A percentile compares a stretch with the other conserved stretches of the same genome.
Evolutionary conservation across 768 basidiomycete genomes (phyloP).

Genomic region (Hortiboletus flavorubellus): DNA sequence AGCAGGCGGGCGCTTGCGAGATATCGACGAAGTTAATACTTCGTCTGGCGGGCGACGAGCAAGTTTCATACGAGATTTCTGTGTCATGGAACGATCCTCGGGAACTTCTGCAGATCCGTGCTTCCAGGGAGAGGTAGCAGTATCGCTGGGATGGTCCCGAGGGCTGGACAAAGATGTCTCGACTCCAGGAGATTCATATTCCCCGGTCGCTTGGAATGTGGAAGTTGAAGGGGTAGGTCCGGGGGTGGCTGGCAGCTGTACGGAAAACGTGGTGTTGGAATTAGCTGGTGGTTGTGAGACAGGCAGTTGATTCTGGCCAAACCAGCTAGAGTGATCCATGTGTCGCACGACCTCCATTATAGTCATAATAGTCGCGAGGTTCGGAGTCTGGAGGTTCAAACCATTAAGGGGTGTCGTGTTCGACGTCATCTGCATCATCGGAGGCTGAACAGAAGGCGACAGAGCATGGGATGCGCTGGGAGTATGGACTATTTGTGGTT

Average conservation of each 20-base stretch:
- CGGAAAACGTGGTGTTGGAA: neutral
- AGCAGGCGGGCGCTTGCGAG: conserved; percentile 23
- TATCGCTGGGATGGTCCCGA: conserved; percentile 1
- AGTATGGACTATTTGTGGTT: conserved; percentile 10
- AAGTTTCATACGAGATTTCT: conserved; percentile 4
- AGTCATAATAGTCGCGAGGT: conserved; percentile 29
- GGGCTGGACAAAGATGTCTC: neutral
- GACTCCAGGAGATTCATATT: neutral
- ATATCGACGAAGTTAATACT: conserved; percentile 5
- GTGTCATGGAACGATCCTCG: conserved; percentile 7
- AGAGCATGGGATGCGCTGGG: conserved; percentile 10
- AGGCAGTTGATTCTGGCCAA: conserved; percentile 17
- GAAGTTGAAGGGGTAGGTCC: conserved; percentile 2
- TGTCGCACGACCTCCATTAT: conserved; percentile 32
- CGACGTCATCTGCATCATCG: conserved; percentile 11
- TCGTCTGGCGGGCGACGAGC: conserved; percentile 7
- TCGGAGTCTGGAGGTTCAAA: conserved; percentile 14
- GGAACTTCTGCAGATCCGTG: conserved; percentile 1
- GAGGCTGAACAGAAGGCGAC: conserved; percentile 16
- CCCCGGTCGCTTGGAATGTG: neutral
- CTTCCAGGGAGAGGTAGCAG: conserved; percentile 4
- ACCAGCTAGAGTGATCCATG: conserved; percentile 22
- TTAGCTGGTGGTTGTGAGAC: conserved; percentile 15
- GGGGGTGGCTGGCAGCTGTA: conserved; percentile 2
- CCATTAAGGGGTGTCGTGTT: conserved; percentile 8